Base-by-base conservation (phyloP, 2,329 filamentous ascomycete species). In the Sclerotinia borealis region DNA sequence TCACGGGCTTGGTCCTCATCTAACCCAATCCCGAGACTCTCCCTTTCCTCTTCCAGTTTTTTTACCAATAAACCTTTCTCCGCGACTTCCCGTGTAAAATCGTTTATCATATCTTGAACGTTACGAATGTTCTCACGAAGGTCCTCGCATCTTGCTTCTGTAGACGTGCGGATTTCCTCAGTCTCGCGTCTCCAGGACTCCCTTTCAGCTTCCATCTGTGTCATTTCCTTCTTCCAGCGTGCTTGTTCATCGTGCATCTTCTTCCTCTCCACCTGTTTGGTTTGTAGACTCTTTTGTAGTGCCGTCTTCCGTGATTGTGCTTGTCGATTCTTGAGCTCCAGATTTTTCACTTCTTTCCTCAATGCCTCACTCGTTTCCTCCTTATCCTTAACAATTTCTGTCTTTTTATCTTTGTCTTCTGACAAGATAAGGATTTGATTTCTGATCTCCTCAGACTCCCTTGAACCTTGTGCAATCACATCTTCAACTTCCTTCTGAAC, bases 291-390 rank as follows among this genome's bases (percentile, higher is more conserved):
- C 70, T 87, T 87, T 72, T 97, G 91, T 72, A 91, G 90, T 72
- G 93, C 91, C 0, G 84, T 82, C 69, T 89, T 90, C 65, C 90
- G 88, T 67, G 89, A 90, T 73, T 96, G 89, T 1, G 91, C 89
- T 5, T 86, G 83, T 54, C 92, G 86, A 79, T 96, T 96, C 68
- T 90, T 82, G 60, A 91, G 86, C 75, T 96, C 92, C 7, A 93
- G 85, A 51, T 85, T 85, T 59, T 91, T 88, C 60, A 96, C 87
- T 72, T 93, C 88, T 66, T 89, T 89, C 72, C 90, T 91, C 61
- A 97, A 77, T 72, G 92, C 92, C 50, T 91, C 87, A 55, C 92
- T 97, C 58, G 88, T 90, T 71, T 96, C 92, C 68, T 98, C 93
- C 75, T 96, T 96, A 72, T 96, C 91, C 74, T 91, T 95, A 61